These are phyloP conservation scores for Kazachstania africana DNA, from an alignment of 805 yeast species.

Conservation along the genomic window DNA sequence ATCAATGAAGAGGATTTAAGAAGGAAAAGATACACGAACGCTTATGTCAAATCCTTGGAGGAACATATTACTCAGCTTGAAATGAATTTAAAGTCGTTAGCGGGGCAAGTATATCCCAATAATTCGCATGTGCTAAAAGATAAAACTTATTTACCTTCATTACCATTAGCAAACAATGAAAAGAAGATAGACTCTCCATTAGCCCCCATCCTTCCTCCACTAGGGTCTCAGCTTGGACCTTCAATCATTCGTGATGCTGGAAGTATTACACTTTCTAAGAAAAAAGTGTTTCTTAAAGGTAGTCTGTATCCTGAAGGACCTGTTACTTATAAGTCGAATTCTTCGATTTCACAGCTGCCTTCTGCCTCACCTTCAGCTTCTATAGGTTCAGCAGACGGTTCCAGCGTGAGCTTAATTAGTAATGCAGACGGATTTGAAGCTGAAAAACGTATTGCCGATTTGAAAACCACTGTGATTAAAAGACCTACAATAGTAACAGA, in stretches of 20 bases:
- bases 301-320: slow-evolving; percentile 27
- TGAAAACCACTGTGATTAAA: slow-evolving; percentile 24
- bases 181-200: background rate
- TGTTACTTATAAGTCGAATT: slow-evolving; percentile 14
- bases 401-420: slow-evolving; percentile 1
- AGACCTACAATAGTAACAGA: slow-evolving; percentile 10
- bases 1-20: slow-evolving; percentile 38
- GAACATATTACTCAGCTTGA: slow-evolving; percentile 22
- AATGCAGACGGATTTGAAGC: background rate
- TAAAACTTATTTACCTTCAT: slow-evolving; percentile 11
- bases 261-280: slow-evolving; percentile 5
- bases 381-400: slow-evolving; percentile 7
- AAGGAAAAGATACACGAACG: slow-evolving; percentile 37
- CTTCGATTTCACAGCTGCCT: slow-evolving; percentile 2
- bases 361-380: slow-evolving; percentile 5
- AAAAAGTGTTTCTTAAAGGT: slow-evolving; percentile 19
- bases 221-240: background rate
- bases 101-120: slow-evolving; percentile 14
- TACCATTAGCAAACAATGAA: background rate
- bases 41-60: slow-evolving; percentile 38
- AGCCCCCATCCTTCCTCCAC: background rate
- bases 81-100: slow-evolving; percentile 14
- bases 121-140: slow-evolving; percentile 8
- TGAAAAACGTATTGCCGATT: slow-evolving; percentile 22
- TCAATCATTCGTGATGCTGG: background rate